phyloP scores from a whole-genome alignment of 1,284 basidiomycete genomes.

The Irpex sp. region DNA sequence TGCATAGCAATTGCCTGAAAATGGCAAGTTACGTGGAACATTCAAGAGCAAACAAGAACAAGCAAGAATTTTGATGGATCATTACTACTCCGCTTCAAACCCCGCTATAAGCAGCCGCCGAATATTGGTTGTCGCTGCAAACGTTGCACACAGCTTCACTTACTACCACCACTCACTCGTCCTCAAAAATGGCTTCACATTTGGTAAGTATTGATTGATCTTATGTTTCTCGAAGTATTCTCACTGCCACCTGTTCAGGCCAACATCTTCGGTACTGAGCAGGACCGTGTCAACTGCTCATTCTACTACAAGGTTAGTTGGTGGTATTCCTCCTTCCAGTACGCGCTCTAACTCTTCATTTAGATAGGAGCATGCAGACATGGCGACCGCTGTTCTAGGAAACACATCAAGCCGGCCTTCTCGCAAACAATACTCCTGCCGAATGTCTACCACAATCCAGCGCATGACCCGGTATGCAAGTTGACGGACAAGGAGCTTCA shows the following conservation, averaged over 20 bases:
- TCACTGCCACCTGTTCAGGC: constrained; percentile 40
- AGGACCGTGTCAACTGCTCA: constrained; percentile 92
- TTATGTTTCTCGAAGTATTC: not conserved
- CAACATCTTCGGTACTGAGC: constrained; percentile 86
- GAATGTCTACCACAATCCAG: constrained; percentile 99
- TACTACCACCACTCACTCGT: constrained; percentile 2
- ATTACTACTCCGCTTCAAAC: constrained; percentile 3
- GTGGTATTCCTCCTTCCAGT: constrained; percentile 8
- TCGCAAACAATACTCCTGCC: constrained; percentile 96
- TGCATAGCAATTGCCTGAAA: not conserved
- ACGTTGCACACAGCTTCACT: not conserved
- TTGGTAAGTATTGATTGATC: constrained; percentile 36
- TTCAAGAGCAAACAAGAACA: constrained; percentile 11
- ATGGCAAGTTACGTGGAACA: constrained; percentile 4
- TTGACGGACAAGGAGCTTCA: constrained; percentile 86
- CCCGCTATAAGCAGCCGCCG: not conserved
- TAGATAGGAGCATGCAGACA: constrained; percentile 95
- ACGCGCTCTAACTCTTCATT: constrained; percentile 10
- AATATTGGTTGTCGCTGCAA: not conserved
- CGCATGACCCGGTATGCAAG: constrained; percentile 87
- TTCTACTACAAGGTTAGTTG: constrained; percentile 86
- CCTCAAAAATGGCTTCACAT: constrained; percentile 54
- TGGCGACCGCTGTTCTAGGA: constrained; percentile 94
- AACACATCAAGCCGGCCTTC: constrained; percentile 97
- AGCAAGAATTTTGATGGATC: not conserved